Evolutionary conservation across 2,329 filamentous ascomycete species (phyloP), one percentile per base, ranked within the genome.

Genomic region (Stagonosporopsis vannaccii): DNA sequence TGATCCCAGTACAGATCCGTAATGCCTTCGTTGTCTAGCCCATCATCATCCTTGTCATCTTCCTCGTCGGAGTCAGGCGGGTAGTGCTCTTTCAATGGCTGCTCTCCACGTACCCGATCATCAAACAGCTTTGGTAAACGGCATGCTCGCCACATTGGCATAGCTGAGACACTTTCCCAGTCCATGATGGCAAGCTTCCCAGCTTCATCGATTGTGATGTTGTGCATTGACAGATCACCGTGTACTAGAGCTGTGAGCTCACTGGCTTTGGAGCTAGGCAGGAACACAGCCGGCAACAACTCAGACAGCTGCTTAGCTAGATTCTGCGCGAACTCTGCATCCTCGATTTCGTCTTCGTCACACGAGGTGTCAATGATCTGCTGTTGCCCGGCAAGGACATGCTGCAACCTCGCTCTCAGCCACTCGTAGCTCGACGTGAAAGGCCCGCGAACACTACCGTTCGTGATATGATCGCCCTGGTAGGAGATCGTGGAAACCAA

Each of bases 81-180:
- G 15, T 51, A 51, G 6, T 41, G 22, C 17, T 44, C 40, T 8
- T 30, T 33, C 8, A 30, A 4, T 1, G 52, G 59, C 22, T 51
- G 36, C 12, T 45, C 53, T 12, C 54, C 47, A 11, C 56, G 56
- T 8, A 20, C n/a, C 5, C 39, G 43, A 6, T 48, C 58, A 15
- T 60, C 37, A 25, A 61, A 48, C 23, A 61, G 22, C 28, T 51
- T 26, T 20, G 61, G 61, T 19, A 58, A 23, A 15, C 52, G 55
- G 17, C 36, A 56, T 11, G 53, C 57, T 3, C 36, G 30, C 62
- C 60, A 65, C 15, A 58, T 15, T n/a, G 62, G 62, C 39, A 60
- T 9, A 3, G 48, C 45, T 2, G 52, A 56, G 1, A 59, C 60
- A 13, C 37, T 52, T 30, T 66, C 65, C 58, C 61, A 68, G 44